phyloP scores from a whole-genome alignment of 768 basidiomycete genomes.

The Strobilomyces confusus region DNA sequence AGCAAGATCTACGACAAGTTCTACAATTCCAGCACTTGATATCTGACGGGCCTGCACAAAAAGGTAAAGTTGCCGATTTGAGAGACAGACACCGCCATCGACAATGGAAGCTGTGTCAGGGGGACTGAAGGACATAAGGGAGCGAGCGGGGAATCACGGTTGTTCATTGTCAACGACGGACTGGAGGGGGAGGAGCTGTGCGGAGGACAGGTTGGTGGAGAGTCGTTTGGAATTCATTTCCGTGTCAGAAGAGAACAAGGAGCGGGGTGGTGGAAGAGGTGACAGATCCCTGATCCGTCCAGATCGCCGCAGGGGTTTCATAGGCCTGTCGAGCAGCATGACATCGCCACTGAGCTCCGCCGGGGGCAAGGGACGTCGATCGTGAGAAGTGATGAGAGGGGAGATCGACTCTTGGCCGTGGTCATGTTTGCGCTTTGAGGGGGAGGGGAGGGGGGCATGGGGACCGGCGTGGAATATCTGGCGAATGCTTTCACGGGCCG shows the following conservation, averaged over 20 bases:
- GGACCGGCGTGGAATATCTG: constrained; percentile 43
- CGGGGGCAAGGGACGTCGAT: constrained; percentile 21
- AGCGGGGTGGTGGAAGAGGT: constrained; percentile 22
- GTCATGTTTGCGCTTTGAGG: constrained; percentile 36
- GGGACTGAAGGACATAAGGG: constrained; percentile 18
- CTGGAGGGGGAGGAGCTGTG: constrained; percentile 17
- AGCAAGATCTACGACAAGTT: constrained; percentile 26
- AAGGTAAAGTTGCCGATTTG: constrained; percentile 17
- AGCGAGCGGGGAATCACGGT: constrained; percentile 17
- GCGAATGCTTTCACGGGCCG: constrained; percentile 54
- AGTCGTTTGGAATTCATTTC: constrained; percentile 30
- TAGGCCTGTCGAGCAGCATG: constrained; percentile 31
- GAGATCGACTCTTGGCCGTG: constrained; percentile 18
- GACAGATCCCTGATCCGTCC: constrained; percentile 27
- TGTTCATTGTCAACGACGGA: constrained; percentile 25
- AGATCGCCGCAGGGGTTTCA: constrained; percentile 36
- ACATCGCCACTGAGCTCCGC: constrained; percentile 25
- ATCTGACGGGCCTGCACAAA: constrained; percentile 14
- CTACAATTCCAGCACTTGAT: constrained; percentile 23
- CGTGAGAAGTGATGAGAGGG: constrained; percentile 17
- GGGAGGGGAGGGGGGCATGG: constrained; percentile 29
- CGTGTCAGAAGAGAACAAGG: constrained; percentile 27
- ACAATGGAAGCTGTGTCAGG: constrained; percentile 18
- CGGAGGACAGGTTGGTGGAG: constrained; percentile 16
- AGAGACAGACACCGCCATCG: constrained; percentile 18